Conservation (phyloP, 73 alveolate genomes). For the Paramecium octaurelia region DNA sequence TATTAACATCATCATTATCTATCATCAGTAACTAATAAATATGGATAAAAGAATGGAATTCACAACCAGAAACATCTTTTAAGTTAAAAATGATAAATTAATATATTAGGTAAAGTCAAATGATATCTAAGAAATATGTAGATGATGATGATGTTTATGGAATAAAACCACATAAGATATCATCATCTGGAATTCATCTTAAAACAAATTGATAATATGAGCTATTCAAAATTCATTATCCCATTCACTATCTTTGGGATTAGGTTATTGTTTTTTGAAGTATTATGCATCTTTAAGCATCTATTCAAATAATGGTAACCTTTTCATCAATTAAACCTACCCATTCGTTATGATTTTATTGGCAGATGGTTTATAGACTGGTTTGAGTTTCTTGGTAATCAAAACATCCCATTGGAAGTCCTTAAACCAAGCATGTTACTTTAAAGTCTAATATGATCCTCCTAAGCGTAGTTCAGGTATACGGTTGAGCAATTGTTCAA, state of each 20-base stretch:
- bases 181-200: background rate
- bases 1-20: too few species aligned
- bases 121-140: background rate
- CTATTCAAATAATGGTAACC: background rate
- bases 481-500: constrained; percentile 35
- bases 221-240: constrained; percentile 35
- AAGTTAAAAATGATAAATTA: too few species aligned
- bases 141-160: constrained; percentile 45
- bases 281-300: background rate
- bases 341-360: background rate
- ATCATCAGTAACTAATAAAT: too few species aligned
- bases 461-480: constrained; percentile 59
- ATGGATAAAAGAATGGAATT: too few species aligned
- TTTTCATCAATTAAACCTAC: background rate
- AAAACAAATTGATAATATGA: background rate
- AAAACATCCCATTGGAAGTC: constrained; percentile 51
- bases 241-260: constrained; percentile 41
- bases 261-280: background rate
- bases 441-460: constrained; percentile 52
- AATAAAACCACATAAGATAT: background rate
- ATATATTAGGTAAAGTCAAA: background rate
- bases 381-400: background rate
- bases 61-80: too few species aligned
- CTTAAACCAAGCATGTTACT: constrained; percentile 54
- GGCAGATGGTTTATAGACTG: background rate